Percentiles rank a stretch among this genome's conserved stretches.
Conservation (phyloP, 371 early-diverging fungal species). For the Smittium culicis region DNA sequence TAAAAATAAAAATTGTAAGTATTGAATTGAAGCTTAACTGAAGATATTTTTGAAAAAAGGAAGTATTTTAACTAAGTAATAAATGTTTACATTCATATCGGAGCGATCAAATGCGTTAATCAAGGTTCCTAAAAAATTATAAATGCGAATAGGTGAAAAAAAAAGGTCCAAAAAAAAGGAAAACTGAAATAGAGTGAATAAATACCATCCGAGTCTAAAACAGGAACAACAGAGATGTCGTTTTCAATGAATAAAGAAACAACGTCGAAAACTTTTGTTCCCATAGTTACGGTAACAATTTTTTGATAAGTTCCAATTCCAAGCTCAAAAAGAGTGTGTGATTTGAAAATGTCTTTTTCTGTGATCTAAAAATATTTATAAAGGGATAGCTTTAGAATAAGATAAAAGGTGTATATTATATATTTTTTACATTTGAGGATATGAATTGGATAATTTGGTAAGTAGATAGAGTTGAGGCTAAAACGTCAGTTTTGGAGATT, state of each 20-base stretch:
- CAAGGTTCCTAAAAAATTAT: conserved; percentile 41
- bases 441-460: conserved; percentile 82
- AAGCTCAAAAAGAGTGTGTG: conserved; percentile 54
- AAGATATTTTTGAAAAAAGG: background rate
- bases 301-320: conserved; percentile 74
- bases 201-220: conserved; percentile 69
- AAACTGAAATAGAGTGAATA: background rate
- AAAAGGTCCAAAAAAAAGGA: background rate
- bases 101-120: conserved; percentile 88
- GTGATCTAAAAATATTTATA: conserved; percentile 34
- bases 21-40: background rate
- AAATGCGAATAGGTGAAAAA: conserved; percentile 5
- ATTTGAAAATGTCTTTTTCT: conserved; percentile 42
- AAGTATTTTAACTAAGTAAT: background rate
- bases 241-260: conserved; percentile 75
- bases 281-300: conserved; percentile 58
- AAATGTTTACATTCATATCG: conserved; percentile 65
- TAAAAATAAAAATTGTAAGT: background rate
- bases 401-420: background rate
- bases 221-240: conserved; percentile 79
- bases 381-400: background rate
- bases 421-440: conserved; percentile 56
- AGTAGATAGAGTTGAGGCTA: conserved; percentile 81
- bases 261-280: conserved; percentile 70
- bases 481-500: conserved; percentile 59